phyloP scores from a whole-genome alignment of 2,329 filamentous ascomycete genomes.

The Alternaria sp. region DNA sequence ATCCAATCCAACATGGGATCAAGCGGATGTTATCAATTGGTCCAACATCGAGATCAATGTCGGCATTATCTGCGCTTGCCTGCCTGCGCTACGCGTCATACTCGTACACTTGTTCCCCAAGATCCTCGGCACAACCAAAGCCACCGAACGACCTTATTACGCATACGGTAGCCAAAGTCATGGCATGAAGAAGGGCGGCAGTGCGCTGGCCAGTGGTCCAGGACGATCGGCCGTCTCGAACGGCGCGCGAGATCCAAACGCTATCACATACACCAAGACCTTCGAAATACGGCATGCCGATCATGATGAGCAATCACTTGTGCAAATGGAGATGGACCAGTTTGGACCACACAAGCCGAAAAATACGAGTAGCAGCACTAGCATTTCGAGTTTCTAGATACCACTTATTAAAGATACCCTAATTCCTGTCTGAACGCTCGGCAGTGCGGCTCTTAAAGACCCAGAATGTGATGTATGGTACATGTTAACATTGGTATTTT shows the following conservation, averaged over 20 bases:
- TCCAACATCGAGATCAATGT: constrained; percentile 52
- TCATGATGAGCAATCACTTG: constrained; percentile 16
- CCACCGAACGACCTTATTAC: constrained; percentile 18
- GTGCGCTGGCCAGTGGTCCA: constrained; percentile 6
- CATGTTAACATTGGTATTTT: neutral
- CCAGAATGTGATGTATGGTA: neutral
- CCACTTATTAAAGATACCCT: neutral
- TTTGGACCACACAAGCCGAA: constrained; percentile 5
- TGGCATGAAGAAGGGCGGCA: constrained; percentile 31
- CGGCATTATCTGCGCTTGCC: constrained; percentile 54
- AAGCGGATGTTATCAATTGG: constrained; percentile 51
- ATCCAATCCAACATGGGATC: constrained; percentile 51
- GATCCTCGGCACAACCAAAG: constrained; percentile 44
- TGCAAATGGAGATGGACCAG: constrained; percentile 8
- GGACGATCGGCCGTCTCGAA: constrained; percentile 2
- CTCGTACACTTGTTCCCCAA: constrained; percentile 47
- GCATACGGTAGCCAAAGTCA: constrained; percentile 19
- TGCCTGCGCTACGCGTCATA: constrained; percentile 51
- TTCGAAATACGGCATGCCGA: constrained; percentile 19
- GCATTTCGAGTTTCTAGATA: constrained; percentile 15
- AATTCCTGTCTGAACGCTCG: neutral
- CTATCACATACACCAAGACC: constrained; percentile 23
- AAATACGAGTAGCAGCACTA: constrained; percentile 11
- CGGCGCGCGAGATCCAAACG: neutral
- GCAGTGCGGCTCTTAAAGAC: neutral